phyloP scores from a whole-genome alignment of 495 filamentous ascomycete species.

The Aspergillus bridgeri region DNA sequence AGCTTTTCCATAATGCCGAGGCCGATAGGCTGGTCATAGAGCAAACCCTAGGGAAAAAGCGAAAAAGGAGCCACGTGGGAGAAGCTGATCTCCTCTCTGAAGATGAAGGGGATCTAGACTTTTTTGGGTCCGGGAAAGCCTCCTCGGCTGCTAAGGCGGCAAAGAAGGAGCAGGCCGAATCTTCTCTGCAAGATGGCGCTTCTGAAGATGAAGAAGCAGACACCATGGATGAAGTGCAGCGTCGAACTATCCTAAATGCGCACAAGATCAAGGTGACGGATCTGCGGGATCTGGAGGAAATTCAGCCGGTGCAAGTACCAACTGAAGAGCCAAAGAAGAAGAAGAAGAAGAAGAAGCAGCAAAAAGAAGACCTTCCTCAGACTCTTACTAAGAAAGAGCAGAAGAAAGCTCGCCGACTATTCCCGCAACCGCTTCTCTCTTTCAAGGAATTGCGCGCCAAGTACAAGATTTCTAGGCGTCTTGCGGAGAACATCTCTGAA shows the following conservation, averaged over 20 bases:
- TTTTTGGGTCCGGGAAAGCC: slow-evolving; percentile 34
- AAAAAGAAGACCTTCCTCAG: slow-evolving; percentile 33
- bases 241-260: slow-evolving; percentile 67
- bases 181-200: slow-evolving; percentile 16
- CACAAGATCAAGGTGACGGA: slow-evolving; percentile 87
- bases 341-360: slow-evolving; percentile 49
- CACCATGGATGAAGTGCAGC: slow-evolving; percentile 58
- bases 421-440: slow-evolving; percentile 70
- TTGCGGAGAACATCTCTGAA: slow-evolving; percentile 73
- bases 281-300: slow-evolving; percentile 48
- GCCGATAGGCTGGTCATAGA: slow-evolving; percentile 29
- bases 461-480: slow-evolving; percentile 65
- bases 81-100: slow-evolving; percentile 18
- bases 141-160: slow-evolving; percentile 12
- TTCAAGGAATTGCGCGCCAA: slow-evolving; percentile 67
- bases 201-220: slow-evolving; percentile 30
- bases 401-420: slow-evolving; percentile 54
- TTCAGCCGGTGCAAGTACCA: slow-evolving; percentile 31
- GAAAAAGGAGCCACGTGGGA: slow-evolving; percentile 29
- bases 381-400: slow-evolving; percentile 50
- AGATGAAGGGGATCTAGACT: slow-evolving; percentile 33
- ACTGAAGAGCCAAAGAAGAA: slow-evolving; percentile 53
- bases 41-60: slow-evolving; percentile 36
- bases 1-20: slow-evolving; percentile 48
- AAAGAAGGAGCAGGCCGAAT: slow-evolving; percentile 14